Evolutionary conservation across 208 protist species (phyloP).

Genomic region (Crithidia fasciculata): DNA sequence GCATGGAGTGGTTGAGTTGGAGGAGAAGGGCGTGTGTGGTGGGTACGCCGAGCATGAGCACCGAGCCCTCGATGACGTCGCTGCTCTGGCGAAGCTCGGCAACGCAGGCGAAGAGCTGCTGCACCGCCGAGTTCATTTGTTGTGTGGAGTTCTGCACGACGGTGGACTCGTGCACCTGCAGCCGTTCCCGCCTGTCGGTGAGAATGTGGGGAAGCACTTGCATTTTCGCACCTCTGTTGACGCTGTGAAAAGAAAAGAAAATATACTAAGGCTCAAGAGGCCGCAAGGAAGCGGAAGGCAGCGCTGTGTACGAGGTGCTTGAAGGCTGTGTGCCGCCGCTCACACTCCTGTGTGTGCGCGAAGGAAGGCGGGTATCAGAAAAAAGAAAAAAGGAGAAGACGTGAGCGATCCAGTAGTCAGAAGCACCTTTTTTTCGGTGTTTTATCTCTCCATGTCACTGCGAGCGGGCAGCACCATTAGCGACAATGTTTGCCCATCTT

Average conservation of each 20-base stretch:
- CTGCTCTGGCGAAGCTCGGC: slow-evolving; percentile 56
- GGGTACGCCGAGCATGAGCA: slow-evolving; percentile 73
- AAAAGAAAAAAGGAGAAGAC: neutral
- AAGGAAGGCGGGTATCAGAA: neutral
- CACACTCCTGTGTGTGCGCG: neutral
- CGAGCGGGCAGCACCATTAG: no score
- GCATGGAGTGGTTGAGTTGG: slow-evolving; percentile 46
- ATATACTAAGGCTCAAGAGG: neutral
- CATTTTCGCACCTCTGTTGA: slow-evolving; percentile 5
- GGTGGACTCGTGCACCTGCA: slow-evolving; percentile 36
- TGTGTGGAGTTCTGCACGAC: slow-evolving; percentile 36
- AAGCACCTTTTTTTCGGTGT: no score
- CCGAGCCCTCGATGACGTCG: slow-evolving; percentile 71
- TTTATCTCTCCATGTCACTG: no score
- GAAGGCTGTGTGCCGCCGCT: neutral
- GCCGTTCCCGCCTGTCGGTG: slow-evolving; percentile 60
- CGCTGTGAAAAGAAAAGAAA: neutral
- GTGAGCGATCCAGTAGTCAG: neutral
- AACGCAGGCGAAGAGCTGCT: slow-evolving; percentile 45
- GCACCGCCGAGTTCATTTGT: slow-evolving; percentile 46
- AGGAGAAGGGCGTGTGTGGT: slow-evolving; percentile 61
- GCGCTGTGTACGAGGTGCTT: no score
- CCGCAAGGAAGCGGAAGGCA: no score
- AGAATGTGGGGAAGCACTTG: slow-evolving; percentile 50
- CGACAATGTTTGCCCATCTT: no score